Base-by-base conservation (phyloP, 2,329 filamentous ascomycete species). In the Fusarium zealandicum region DNA sequence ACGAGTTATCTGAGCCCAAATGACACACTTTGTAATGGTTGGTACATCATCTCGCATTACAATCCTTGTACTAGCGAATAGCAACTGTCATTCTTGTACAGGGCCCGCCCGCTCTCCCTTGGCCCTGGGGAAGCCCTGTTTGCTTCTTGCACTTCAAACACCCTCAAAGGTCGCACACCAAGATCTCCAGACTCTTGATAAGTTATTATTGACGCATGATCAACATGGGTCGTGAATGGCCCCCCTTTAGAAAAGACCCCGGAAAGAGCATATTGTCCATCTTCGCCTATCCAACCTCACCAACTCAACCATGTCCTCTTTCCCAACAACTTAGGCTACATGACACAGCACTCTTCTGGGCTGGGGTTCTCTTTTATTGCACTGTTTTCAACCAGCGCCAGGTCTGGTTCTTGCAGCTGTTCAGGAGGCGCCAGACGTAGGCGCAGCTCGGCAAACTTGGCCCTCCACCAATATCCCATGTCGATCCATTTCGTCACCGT, bases 11-110 rank as follows among this genome's bases (percentile, higher is more conserved):
- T 1, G 77, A 80, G 69, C 78, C 82, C 12, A 84, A 80, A 4
- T 87, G 84, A 84, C 88, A 87, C 66, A 87, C 84, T 14, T 85
- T 41, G 57, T n/a, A n/a, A n/a, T n/a, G n/a, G n/a, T n/a, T n/a
- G n/a, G 20, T 20, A 20, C 20, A 20, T 20, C 20, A 20, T 20
- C 20, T 20, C 20, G 40, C 20, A 12, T 12, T 13, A 9, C 13
- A 9, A 8, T 12, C 10, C 4, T 13, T 44, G 8, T 2, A 13
- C 12, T n/a, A n/a, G 42, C 22, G 42, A 27, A 44, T 44, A 13
- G 18, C 22, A 35, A 44, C 20, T 7, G n/a, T 46, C 6, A n/a
- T n/a, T n/a, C n/a, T n/a, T n/a, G n/a, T n/a, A n/a, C n/a, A n/a
- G n/a, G n/a, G n/a, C n/a, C n/a, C n/a, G n/a, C n/a, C n/a, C n/a